These are phyloP conservation scores for Ophiocordyceps camponoti-floridani DNA, from an alignment of 2,329 filamentous ascomycete genomes.

Conservation along the genomic window DNA sequence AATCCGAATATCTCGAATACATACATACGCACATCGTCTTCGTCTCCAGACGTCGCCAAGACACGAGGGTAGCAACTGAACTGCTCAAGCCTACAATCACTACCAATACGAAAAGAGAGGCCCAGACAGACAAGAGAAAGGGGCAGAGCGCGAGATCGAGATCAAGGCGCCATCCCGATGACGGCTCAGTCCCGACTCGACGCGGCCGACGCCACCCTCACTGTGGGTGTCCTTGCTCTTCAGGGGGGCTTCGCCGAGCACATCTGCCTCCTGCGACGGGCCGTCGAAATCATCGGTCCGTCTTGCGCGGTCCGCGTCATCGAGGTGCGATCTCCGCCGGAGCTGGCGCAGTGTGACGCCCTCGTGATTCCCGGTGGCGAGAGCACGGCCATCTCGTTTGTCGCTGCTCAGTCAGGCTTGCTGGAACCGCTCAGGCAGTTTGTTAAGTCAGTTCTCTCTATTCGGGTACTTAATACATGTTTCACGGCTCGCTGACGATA, in stretches of 20 bases:
- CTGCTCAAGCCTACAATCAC: too few relatives aligned
- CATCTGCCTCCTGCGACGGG: constrained; percentile 53
- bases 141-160: too few relatives aligned
- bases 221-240: constrained; percentile 50
- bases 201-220: constrained; percentile 15
- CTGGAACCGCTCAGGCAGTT: constrained; percentile 75
- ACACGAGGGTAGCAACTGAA: neutral
- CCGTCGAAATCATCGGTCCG: constrained; percentile 27
- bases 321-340: constrained; percentile 59
- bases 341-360: constrained; percentile 60
- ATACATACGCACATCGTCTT: too few relatives aligned
- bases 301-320: constrained; percentile 51
- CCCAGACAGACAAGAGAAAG: too few relatives aligned
- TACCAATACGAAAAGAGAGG: too few relatives aligned
- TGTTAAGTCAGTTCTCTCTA: constrained; percentile 54
- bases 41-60: neutral
- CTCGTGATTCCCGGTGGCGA: constrained; percentile 88
- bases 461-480: neutral
- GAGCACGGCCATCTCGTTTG: constrained; percentile 81
- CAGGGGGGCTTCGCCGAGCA: constrained; percentile 93
- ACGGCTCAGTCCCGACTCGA: constrained; percentile 2
- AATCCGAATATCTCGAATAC: too few relatives aligned
- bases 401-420: constrained; percentile 64
- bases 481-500: too few relatives aligned
- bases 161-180: constrained; percentile 4